Conservation (phyloP, 1,284 basidiomycete genomes). For the Ustilago vetiveriae region DNA sequence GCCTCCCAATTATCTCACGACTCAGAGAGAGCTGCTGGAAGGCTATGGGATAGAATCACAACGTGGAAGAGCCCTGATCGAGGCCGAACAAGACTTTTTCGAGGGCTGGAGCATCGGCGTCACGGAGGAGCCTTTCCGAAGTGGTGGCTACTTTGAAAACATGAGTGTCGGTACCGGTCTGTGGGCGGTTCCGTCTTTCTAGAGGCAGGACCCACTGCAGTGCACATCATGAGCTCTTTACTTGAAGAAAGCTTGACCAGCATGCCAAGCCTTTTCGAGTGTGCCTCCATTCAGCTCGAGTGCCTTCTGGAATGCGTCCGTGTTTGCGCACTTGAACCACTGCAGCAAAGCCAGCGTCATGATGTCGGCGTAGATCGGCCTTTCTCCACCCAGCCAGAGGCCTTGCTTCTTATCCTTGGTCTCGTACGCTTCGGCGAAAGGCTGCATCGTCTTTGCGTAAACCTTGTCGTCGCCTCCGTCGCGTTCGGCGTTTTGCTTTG, state of each 20-base stretch:
- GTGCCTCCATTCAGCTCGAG: conserved; percentile 13
- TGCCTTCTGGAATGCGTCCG: conserved; percentile 6
- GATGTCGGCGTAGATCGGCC: conserved; percentile 25
- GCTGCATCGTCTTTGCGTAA: conserved; percentile 14
- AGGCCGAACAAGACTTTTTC: conserved; percentile 43
- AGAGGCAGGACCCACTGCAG: no score
- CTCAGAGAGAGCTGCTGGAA: conserved; percentile 15
- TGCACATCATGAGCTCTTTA: no score
- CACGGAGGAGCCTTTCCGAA: conserved; percentile 39
- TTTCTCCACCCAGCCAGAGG: conserved; percentile 22
- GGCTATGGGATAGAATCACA: conserved; percentile 35
- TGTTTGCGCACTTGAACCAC: conserved; percentile 34
- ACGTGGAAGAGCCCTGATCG: conserved; percentile 19
- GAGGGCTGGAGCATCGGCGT: conserved; percentile 44
- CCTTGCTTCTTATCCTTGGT: conserved; percentile 8
- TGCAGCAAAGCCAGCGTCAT: conserved; percentile 24
- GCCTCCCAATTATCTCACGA: conserved; percentile 19
- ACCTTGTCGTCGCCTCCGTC: conserved; percentile 18
- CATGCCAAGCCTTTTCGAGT: conserved; percentile 16
- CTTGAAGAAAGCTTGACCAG: conserved; percentile 13
- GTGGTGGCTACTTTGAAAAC: conserved; percentile 25
- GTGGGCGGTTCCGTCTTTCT: conserved; percentile 12
- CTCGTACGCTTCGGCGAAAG: conserved; percentile 23
- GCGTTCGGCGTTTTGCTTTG: conserved; percentile 5
- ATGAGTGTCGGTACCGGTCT: conserved; percentile 8